Evolutionary conservation across 1,139 yeast genomes (phyloP).

Genomic region (Wickerhamomyces sp.): DNA sequence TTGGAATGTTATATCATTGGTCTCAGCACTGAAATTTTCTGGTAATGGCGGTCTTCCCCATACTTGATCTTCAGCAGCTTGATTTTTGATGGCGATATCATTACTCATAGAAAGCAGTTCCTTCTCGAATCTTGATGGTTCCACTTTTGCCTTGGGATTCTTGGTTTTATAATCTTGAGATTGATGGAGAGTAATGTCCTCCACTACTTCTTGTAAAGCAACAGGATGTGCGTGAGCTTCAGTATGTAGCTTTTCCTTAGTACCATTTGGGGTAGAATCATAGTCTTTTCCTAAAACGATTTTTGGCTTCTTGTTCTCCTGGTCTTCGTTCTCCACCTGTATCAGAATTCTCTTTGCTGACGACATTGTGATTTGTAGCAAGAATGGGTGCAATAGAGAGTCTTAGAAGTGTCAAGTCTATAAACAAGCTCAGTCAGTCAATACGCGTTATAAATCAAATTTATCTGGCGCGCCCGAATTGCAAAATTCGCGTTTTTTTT

Average conservation of each 20-base stretch:
- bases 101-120: constrained; percentile 58
- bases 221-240: constrained; percentile 25
- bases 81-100: constrained; percentile 23
- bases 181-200: constrained; percentile 16
- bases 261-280: constrained; percentile 14
- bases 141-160: constrained; percentile 27
- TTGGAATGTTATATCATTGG: constrained; percentile 66
- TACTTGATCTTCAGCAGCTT: constrained; percentile 24
- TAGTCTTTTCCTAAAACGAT: constrained; percentile 8
- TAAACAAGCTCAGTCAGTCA: not conserved
- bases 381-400: not conserved
- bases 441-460: not conserved
- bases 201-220: constrained; percentile 11
- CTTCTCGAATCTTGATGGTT: constrained; percentile 60
- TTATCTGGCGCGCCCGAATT: no score
- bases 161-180: constrained; percentile 26
- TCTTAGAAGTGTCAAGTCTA: not conserved
- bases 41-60: constrained; percentile 51
- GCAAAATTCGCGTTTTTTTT: not conserved
- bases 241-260: constrained; percentile 15
- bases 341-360: constrained; percentile 5
- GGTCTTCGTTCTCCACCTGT: constrained; percentile 7
- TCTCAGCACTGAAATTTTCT: constrained; percentile 40
- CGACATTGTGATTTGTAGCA: not conserved
- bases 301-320: constrained; percentile 13